phyloP scores from a whole-genome alignment of 1,284 basidiomycete genomes.

The Microbotryum violaceum region DNA sequence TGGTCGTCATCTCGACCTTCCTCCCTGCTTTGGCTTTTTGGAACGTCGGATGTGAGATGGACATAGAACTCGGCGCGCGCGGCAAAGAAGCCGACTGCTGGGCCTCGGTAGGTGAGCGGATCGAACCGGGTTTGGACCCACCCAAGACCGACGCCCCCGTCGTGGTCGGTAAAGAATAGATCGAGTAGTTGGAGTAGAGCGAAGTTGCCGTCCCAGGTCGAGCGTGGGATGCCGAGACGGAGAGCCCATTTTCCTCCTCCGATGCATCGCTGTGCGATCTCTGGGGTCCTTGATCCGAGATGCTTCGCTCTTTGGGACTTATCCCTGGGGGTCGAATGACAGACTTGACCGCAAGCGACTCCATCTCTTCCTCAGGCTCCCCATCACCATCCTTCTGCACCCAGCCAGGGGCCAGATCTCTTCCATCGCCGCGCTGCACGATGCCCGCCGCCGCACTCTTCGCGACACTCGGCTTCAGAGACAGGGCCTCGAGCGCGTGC shows the following conservation, averaged over 20 bases:
- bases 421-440: neutral
- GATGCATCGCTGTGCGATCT: neutral
- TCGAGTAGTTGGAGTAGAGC: constrained; percentile 19
- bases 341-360: neutral
- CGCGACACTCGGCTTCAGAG: neutral
- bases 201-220: neutral
- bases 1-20: no score
- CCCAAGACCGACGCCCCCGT: neutral
- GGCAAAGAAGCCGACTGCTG: no score
- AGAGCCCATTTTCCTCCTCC: no score
- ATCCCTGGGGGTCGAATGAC: no score
- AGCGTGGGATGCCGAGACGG: neutral
- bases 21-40: no score
- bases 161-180: constrained; percentile 13
- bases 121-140: no score
- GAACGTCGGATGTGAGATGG: no score
- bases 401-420: neutral
- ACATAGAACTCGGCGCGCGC: no score
- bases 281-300: constrained; percentile 10
- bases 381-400: neutral
- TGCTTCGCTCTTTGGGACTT: neutral
- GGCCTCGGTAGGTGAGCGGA: no score
- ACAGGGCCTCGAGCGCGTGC: neutral
- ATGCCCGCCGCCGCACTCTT: neutral
- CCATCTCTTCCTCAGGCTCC: neutral